Percentiles rank a stretch among this genome's conserved stretches.
Evolutionary conservation across 1,284 basidiomycete genomes (phyloP).

Genomic region (Mycosarcoma mackinlayi): DNA sequence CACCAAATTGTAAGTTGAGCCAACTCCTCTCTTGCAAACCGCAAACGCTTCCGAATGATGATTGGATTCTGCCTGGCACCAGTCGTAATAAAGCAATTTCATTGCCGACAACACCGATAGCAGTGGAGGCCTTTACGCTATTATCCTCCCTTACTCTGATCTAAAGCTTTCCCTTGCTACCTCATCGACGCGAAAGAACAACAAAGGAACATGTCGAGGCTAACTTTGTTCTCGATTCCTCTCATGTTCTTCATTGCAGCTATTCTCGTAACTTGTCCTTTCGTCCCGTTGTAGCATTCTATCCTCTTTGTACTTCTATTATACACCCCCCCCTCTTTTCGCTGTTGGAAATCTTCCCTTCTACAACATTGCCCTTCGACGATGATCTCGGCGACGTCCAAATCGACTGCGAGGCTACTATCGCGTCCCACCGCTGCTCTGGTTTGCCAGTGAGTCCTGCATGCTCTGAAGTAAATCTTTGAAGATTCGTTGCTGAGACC

Average conservation of each 20-base stretch:
- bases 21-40: background rate
- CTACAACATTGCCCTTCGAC: background rate
- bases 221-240: slow-evolving; percentile 11
- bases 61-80: slow-evolving; percentile 58
- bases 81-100: slow-evolving; percentile 54
- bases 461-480: background rate
- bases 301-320: slow-evolving; percentile 34
- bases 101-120: slow-evolving; percentile 52
- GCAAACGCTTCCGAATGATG: slow-evolving; percentile 38
- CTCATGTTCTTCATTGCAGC: background rate
- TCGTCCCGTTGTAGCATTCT: no score
- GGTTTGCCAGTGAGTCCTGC: slow-evolving; percentile 41
- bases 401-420: slow-evolving; percentile 9
- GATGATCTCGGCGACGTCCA: slow-evolving; percentile 9
- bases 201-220: background rate
- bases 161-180: slow-evolving; percentile 5
- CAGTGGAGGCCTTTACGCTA: slow-evolving; percentile 55
- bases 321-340: slow-evolving; percentile 10
- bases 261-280: slow-evolving; percentile 5
- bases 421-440: slow-evolving; percentile 10
- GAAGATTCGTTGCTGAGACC: slow-evolving; percentile 13
- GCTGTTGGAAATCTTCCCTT: slow-evolving; percentile 1
- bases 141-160: slow-evolving; percentile 54
- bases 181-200: background rate
- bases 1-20: slow-evolving; percentile 23